A percentile compares a stretch with the other conserved stretches of the same genome.
phyloP scores from a whole-genome alignment of 768 basidiomycete genomes.

The Russula sp. region DNA sequence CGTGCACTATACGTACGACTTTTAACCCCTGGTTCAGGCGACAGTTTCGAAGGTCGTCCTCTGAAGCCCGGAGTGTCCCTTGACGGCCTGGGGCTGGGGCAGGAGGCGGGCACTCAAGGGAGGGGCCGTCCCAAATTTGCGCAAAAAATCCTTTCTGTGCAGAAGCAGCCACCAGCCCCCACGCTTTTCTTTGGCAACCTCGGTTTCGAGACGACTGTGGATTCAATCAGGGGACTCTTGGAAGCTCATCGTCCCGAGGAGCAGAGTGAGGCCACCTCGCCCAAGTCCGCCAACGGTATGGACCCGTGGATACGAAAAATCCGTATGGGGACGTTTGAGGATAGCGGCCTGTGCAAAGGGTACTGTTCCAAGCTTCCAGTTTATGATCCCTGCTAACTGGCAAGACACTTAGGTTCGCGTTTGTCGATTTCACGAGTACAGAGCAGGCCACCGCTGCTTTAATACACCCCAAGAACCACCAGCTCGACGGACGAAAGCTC shows the following conservation, averaged over 20 bases:
- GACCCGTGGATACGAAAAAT: slow-evolving; percentile 69
- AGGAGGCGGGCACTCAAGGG: slow-evolving; percentile 28
- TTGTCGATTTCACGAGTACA: slow-evolving; percentile 79
- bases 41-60: slow-evolving; percentile 67
- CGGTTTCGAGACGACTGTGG: slow-evolving; percentile 81
- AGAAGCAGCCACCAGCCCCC: slow-evolving; percentile 77
- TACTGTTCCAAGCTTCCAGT: slow-evolving; percentile 31
- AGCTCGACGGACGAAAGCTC: slow-evolving; percentile 74
- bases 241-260: slow-evolving; percentile 50
- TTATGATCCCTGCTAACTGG: not conserved
- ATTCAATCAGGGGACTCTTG: slow-evolving; percentile 63
- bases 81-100: slow-evolving; percentile 24
- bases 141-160: slow-evolving; percentile 65
- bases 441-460: slow-evolving; percentile 79
- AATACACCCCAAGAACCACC: slow-evolving; percentile 77
- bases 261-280: slow-evolving; percentile 16
- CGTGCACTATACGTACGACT: not conserved
- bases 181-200: slow-evolving; percentile 93
- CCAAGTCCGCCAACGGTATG: slow-evolving; percentile 11
- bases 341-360: slow-evolving; percentile 95
- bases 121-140: slow-evolving; percentile 53
- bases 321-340: slow-evolving; percentile 93
- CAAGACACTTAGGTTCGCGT: slow-evolving; percentile 63
- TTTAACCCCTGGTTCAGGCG: slow-evolving; percentile 38
- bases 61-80: slow-evolving; percentile 32